These are phyloP conservation scores for Suillus weaverae DNA, from an alignment of 768 basidiomycete species.

Conservation along the genomic window DNA sequence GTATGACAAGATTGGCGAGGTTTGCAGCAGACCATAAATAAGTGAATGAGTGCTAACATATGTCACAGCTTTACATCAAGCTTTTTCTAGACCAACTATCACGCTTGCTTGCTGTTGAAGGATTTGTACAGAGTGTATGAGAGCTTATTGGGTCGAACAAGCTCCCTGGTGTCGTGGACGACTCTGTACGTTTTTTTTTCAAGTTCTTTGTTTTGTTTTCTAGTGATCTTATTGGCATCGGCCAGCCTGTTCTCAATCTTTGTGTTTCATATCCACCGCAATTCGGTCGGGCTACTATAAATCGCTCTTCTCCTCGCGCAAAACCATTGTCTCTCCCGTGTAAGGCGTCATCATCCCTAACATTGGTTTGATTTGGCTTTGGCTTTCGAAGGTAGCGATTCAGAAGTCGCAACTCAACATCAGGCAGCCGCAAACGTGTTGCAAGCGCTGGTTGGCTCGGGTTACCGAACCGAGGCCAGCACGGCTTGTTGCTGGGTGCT, in stretches of 20 bases:
- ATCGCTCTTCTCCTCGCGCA: conserved; percentile 74
- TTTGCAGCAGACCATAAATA: conserved; percentile 27
- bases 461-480: conserved; percentile 85
- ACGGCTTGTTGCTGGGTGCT: too few species aligned
- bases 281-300: conserved; percentile 88
- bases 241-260: conserved; percentile 85
- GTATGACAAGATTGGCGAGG: conserved; percentile 91
- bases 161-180: conserved; percentile 69
- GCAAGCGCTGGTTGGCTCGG: conserved; percentile 79
- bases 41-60: conserved; percentile 5
- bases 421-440: conserved; percentile 97
- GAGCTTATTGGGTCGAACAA: conserved; percentile 69
- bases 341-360: conserved; percentile 95
- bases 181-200: conserved; percentile 57
- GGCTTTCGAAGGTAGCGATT: conserved; percentile 47
- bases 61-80: conserved; percentile 70
- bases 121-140: conserved; percentile 91
- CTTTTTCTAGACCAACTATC: conserved; percentile 78
- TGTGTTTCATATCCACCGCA: conserved; percentile 88
- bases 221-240: neutral
- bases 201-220: neutral
- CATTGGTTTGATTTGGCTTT: conserved; percentile 86
- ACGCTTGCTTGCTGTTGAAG: conserved; percentile 59
- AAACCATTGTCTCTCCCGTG: conserved; percentile 79
- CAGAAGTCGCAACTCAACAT: conserved; percentile 81